Conservation (phyloP, 75 land plant genomes). For the Pinus tabuliformis region DNA sequence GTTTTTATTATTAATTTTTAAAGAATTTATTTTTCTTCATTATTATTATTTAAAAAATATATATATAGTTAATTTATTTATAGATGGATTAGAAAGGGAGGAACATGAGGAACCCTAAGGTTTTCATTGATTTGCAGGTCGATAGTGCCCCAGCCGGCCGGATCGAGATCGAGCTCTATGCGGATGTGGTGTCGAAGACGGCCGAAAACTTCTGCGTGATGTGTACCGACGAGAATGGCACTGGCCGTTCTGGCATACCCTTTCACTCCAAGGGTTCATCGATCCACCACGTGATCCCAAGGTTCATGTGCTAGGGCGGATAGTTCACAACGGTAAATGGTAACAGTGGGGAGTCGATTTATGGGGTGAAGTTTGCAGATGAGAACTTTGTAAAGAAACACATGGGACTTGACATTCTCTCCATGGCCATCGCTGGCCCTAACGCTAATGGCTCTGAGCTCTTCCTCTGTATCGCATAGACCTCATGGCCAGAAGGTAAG, state of each 20-base stretch:
- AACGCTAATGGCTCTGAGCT: conserved; percentile 57
- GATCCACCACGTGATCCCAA: neutral
- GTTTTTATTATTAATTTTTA: no score
- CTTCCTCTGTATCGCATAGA: conserved; percentile 9
- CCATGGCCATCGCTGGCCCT: conserved; percentile 72
- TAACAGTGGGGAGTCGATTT: conserved; percentile 77
- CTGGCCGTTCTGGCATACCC: conserved; percentile 58
- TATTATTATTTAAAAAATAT: no score
- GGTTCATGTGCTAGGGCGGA: conserved; percentile 23
- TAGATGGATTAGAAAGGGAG: no score
- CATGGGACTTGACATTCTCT: conserved; percentile 52
- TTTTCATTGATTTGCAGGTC: no score
- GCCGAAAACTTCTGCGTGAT: conserved; percentile 1
- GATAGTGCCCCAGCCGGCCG: no score
- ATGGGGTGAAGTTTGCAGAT: conserved; percentile 66
- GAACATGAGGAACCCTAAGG: no score
- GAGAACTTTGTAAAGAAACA: conserved; percentile 63
- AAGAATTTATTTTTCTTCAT: no score
- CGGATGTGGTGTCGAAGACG: no score
- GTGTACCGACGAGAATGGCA: conserved; percentile 86
- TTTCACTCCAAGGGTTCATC: conserved; percentile 76
- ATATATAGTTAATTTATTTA: no score
- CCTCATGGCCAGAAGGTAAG: conserved; percentile 12
- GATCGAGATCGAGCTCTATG: no score
- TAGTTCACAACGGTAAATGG: conserved; percentile 40